A percentile compares a stretch with the other conserved stretches of the same genome.
phyloP scores from a whole-genome alignment of 768 basidiomycete species.

The Mycena polygramma region DNA sequence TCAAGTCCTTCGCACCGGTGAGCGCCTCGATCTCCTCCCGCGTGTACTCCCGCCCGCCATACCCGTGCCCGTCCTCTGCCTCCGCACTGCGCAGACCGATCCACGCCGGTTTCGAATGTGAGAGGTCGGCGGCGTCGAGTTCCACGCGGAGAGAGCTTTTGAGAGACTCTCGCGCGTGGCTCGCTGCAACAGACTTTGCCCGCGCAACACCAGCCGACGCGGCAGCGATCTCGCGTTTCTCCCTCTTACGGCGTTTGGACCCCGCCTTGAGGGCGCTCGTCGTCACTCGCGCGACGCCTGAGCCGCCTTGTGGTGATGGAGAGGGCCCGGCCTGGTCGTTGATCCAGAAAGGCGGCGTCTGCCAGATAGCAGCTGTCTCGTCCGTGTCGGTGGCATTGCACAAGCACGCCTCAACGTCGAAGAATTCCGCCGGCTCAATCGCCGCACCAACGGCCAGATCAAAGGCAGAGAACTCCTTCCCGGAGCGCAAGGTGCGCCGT shows the following conservation, averaged over 20 bases:
- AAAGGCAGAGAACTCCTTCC: conserved; percentile 9
- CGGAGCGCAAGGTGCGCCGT: not conserved
- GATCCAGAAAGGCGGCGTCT: not conserved
- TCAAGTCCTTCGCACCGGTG: conserved; percentile 2
- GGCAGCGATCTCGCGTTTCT: not conserved
- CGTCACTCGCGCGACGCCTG: no score
- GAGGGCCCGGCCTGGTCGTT: not conserved
- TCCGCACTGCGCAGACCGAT: conserved; percentile 8
- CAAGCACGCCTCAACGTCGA: not conserved
- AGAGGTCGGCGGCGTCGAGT: conserved; percentile 1
- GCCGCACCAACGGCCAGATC: conserved; percentile 8
- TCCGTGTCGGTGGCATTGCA: not conserved
- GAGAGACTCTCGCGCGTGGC: not conserved
- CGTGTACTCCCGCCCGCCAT: not conserved
- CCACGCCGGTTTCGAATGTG: conserved; percentile 27
- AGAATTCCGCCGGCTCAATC: not conserved
- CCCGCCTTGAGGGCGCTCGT: not conserved
- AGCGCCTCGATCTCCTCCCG: conserved; percentile 2
- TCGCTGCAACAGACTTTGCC: not conserved
- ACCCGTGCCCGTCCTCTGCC: not conserved
- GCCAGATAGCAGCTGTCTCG: not conserved
- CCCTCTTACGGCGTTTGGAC: not conserved
- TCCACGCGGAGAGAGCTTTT: not conserved
- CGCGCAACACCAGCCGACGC: not conserved
- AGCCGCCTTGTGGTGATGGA: not conserved